Base-by-base conservation (phyloP, 352 stramenopile species). In the Globisporangium alternatum region DNA sequence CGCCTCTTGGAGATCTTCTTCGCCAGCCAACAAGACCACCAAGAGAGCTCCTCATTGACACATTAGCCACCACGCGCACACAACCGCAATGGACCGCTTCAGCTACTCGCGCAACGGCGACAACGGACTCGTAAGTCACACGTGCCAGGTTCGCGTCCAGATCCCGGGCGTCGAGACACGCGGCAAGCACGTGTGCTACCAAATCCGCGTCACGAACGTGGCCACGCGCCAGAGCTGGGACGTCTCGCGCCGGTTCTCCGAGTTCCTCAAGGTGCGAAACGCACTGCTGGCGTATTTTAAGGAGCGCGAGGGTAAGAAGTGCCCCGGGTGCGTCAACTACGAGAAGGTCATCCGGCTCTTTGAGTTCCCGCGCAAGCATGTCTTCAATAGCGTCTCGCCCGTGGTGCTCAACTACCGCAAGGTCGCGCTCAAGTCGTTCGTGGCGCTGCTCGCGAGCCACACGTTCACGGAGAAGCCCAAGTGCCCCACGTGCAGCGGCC, bases 361-460 rank as follows among this genome's bases (percentile, higher is more conserved):
- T 52, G 86, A 95, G 62, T 95, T 95, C 67, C 86, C 86, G 30
- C 72, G 75, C 60, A 95, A 95, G 69, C 86, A 91, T 64, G 70
- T 91, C 22, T 95, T 95, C 68, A 86, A 81, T 28, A 93, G 83
- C 72, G 83, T 86, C 57, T 84, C 82, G 22, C 71, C 76, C 12
- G 73, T 84, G 7, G 86, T 95, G 19, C 77, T 95, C 60, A 90
- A 90, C 60, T 92, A 93, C 67, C 83, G 86, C 30, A 91, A 93
- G 64, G 82, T 85, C 57, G 82, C 84, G 47, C 71, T 95, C 52
- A 76, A 78, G 12, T 78, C 72, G 53, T 95, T 95, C 68, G 59
- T 91, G 21, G 72, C 81, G 13, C 62, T 95, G 62, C 71, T 93
- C 0, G 83, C 83, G 21, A 93, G 84, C 48, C 83, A 95, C 71